phyloP scores from a whole-genome alignment of 768 basidiomycete genomes.

The Suillus subaureus region DNA sequence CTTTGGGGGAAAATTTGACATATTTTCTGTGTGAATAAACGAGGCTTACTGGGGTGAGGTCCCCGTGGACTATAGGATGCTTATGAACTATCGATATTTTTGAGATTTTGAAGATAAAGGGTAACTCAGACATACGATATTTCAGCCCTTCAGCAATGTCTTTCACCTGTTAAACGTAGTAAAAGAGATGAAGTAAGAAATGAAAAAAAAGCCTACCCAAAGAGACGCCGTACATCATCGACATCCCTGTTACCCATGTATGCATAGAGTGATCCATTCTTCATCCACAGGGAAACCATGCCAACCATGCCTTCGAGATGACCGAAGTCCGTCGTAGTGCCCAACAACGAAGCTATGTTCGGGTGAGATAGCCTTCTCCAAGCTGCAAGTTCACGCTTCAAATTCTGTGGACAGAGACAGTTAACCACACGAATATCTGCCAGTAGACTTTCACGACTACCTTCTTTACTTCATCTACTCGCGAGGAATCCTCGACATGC shows the following conservation, averaged over 20 bases:
- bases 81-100: slow-evolving; percentile 1
- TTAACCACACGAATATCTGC: neutral
- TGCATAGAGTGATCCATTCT: neutral
- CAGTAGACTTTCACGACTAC: neutral
- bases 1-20: too few species aligned
- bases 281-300: neutral
- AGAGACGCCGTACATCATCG: neutral
- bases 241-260: neutral
- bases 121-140: slow-evolving; percentile 8
- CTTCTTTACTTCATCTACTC: neutral
- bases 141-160: slow-evolving; percentile 9
- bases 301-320: neutral
- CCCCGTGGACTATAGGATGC: slow-evolving; percentile 9
- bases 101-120: neutral
- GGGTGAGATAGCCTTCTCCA: neutral
- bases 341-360: neutral
- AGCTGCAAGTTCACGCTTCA: neutral
- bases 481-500: too few species aligned
- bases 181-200: neutral
- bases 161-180: neutral
- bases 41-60: slow-evolving; percentile 8
- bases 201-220: neutral
- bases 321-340: neutral
- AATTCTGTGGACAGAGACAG: neutral
- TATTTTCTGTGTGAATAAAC: too few species aligned